Evolutionary conservation across 768 basidiomycete species (phyloP), one percentile per base, ranked within the genome.

Genomic region (Boletus reticuloceps): DNA sequence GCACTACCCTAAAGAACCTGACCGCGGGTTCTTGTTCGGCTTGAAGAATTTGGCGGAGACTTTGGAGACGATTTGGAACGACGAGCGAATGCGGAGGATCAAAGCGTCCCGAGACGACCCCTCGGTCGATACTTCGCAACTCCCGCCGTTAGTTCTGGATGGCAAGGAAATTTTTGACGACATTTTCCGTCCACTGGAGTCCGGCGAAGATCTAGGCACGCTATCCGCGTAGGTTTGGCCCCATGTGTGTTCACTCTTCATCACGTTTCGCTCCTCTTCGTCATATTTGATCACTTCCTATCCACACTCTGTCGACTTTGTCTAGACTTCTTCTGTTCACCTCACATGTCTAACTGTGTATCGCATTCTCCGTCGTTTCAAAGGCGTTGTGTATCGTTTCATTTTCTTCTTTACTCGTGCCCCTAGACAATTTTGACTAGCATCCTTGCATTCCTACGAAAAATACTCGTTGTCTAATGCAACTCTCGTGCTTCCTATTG

Each of bases 21-120:
- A 99, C 72, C 85, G 92, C 48, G 97, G 97, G 7, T 98, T 98
- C 73, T 72, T 98, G 31, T 91, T 89, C 67, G 97, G 97, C 5
- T 72, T 99, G 70, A 88, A 86, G 77, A 93, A 80, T 67, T 72
- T 98, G 31, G 80, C 89, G 12, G 80, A 81, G 60, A 78, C 89
- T 34, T 72, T 99, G 61, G 89, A 89, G 69, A 80, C 78, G 48
- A 91, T 96, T 40, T 98, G 93, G 90, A 87, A 91, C 56, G 83
- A 88, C 56, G 94, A 96, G 73, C 83, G 88, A 51, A 77, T 86
- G 59, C 77, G 82, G 54, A 77, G 88, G 60, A 82, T 85, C 60
- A 88, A 89, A 72, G 68, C 72, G 19, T 77, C 80, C 37, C 76
- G 85, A 27, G 86, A 89, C 52, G 81, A 84, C 63, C 74, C 81